These are phyloP conservation scores for Barnettozyma pratensis DNA, from an alignment of 805 yeast genomes.

Conservation along the genomic window DNA sequence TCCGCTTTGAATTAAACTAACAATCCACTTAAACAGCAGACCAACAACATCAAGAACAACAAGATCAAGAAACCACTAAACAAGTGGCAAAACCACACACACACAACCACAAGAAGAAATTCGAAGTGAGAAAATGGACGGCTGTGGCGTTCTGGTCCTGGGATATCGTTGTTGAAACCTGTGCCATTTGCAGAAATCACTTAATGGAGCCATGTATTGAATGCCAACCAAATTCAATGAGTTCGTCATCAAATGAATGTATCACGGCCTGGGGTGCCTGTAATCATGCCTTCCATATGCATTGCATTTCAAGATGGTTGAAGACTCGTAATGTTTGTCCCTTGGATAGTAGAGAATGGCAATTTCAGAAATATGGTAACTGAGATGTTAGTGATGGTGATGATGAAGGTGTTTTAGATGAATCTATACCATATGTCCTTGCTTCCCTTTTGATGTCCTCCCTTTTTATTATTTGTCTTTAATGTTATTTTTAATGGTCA, in stretches of 20 bases:
- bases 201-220: constrained; percentile 98
- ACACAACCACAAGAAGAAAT: constrained; percentile 49
- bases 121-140: constrained; percentile 96
- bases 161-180: constrained; percentile 92
- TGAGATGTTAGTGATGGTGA: constrained; percentile 23
- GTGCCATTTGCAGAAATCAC: constrained; percentile 98
- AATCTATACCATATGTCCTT: background rate
- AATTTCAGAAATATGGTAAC: constrained; percentile 65
- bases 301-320: constrained; percentile 94
- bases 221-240: constrained; percentile 81
- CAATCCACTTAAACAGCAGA: too few relatives aligned
- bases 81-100: constrained; percentile 2
- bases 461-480: background rate
- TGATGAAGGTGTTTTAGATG: background rate
- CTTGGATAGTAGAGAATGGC: constrained; percentile 90
- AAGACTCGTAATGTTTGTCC: constrained; percentile 96
- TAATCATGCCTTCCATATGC: constrained; percentile 97
- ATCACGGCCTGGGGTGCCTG: constrained; percentile 97
- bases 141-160: constrained; percentile 99
- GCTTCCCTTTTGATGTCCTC: background rate
- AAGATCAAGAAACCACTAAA: background rate
- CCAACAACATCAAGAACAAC: constrained; percentile 1
- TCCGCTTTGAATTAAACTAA: too few relatives aligned
- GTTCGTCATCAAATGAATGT: constrained; percentile 65
- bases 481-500: too few relatives aligned